Base-by-base conservation (phyloP, 2,329 filamentous ascomycete genomes). In the Neonectria punicea region DNA sequence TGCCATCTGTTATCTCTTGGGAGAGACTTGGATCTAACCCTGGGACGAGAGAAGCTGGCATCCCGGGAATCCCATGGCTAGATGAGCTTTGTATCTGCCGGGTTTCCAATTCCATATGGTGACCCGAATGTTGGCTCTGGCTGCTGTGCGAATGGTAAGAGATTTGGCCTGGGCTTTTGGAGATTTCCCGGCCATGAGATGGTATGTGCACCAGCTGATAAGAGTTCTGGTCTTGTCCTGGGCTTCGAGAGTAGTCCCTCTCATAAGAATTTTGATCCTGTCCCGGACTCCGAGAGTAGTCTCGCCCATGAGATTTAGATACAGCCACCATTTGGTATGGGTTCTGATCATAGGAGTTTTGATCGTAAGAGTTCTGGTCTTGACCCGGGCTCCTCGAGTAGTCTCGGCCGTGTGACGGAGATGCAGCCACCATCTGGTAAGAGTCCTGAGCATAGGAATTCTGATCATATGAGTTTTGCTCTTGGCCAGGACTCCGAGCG, bases 41-140 rank as follows among this genome's bases (percentile, higher is more conserved):
- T n/a, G 88, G 86, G 8, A 90, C 84, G 22, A 91, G 79, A 4
- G 87, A 87, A 2, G 86, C 75, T 5, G 89, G 89, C 2, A 89
- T 80, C 4, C 81, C 74, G 1, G 85, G 83, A 20, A 85, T 67
- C 4, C 75, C 78, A 72, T 86, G 85, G 44, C 75, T 75, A 25
- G 74, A 71, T 14, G 79, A 70, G 36, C 66, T 74, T 5, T 79
- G 77, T 32, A 72, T 69, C 44, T 76, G 74, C 4, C 66, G 73
- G 34, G 78, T 76, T 7, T 83, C 80, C 39, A 79, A 61, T 25
- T 84, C 83, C 57, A 70, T 74, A 4, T 75, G 75, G 32, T 77
- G 75, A 14, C 74, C 69, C 7, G 75, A 65, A 30, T 79, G 78
- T 28, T 76, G 70, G 30, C 68, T 70, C 55, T 77, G 78, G 67